Evolutionary conservation across 2,329 filamentous ascomycete species (phyloP).

Genomic region (Monilinia polystroma): DNA sequence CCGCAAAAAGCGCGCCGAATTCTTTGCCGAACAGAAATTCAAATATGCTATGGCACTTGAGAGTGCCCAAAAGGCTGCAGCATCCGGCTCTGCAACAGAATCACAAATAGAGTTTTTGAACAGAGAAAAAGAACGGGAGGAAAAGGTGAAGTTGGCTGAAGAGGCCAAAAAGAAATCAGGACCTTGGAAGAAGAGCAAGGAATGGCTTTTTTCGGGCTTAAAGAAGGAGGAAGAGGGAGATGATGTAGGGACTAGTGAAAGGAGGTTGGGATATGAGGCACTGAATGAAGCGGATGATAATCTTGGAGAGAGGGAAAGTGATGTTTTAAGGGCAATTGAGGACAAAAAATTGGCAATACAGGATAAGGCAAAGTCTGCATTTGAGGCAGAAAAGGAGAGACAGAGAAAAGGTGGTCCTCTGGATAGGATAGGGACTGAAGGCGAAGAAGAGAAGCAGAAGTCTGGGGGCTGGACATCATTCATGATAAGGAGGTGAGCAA

Average conservation of each 20-base stretch:
- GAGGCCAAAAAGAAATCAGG: conserved; percentile 37
- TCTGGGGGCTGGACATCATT: conserved; percentile 35
- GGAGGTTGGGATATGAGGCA: conserved; percentile 31
- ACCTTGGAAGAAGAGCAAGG: conserved; percentile 33
- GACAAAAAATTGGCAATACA: conserved; percentile 35
- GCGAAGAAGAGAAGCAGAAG: conserved; percentile 28
- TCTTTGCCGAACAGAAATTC: conserved; percentile 51
- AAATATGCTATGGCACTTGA: conserved; percentile 47
- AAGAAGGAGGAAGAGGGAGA: conserved; percentile 40
- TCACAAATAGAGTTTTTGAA: conserved; percentile 53
- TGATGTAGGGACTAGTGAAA: conserved; percentile 32
- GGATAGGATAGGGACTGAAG: conserved; percentile 35
- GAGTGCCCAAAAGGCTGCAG: conserved; percentile 46
- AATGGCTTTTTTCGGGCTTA: conserved; percentile 40
- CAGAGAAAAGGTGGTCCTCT: conserved; percentile 36
- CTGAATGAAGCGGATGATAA: conserved; percentile 33
- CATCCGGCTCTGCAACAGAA: conserved; percentile 47
- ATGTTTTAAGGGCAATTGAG: conserved; percentile 36
- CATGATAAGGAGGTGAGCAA: conserved; percentile 30
- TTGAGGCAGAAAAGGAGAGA: conserved; percentile 38
- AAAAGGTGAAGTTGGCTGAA: conserved; percentile 24
- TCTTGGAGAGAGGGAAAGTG: conserved; percentile 32
- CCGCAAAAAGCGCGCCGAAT: conserved; percentile 61
- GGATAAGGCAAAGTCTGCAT: conserved; percentile 34
- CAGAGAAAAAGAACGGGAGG: conserved; percentile 55